These are phyloP conservation scores for Zasmidium citrigriseum DNA, from an alignment of 2,329 filamentous ascomycete species.

Conservation along the genomic window DNA sequence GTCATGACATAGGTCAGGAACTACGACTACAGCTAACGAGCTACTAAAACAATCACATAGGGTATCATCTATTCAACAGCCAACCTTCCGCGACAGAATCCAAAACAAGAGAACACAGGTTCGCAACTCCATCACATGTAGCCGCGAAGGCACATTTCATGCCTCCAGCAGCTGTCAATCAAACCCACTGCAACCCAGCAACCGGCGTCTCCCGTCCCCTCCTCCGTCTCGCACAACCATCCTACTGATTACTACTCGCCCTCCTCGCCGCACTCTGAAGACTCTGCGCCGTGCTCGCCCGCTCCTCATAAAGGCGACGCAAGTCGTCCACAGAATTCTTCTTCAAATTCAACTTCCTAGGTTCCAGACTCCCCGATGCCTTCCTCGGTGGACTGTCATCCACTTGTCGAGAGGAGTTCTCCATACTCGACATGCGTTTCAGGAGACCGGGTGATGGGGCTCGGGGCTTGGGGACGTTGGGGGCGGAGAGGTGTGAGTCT, in stretches of 20 bases:
- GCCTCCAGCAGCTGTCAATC: background rate
- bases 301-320: constrained; percentile 50
- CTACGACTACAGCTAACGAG: background rate
- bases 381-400: constrained; percentile 2
- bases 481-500: constrained; percentile 4
- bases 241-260: constrained; percentile 13
- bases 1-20: background rate
- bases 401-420: constrained; percentile 26
- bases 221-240: background rate
- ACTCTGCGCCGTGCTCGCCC: constrained; percentile 40
- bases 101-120: background rate
- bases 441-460: constrained; percentile 46
- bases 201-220: background rate
- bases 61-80: constrained; percentile 1
- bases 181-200: constrained; percentile 9
- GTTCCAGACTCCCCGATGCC: constrained; percentile 16
- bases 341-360: constrained; percentile 43
- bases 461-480: constrained; percentile 27
- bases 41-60: background rate
- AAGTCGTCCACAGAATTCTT: constrained; percentile 51
- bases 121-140: no score
- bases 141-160: no score
- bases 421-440: constrained; percentile 49
- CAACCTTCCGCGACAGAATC: background rate
- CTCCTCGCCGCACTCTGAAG: constrained; percentile 20